Evolutionary conservation across 768 basidiomycete genomes (phyloP).

Genomic region (Phanerochaete carnosa): DNA sequence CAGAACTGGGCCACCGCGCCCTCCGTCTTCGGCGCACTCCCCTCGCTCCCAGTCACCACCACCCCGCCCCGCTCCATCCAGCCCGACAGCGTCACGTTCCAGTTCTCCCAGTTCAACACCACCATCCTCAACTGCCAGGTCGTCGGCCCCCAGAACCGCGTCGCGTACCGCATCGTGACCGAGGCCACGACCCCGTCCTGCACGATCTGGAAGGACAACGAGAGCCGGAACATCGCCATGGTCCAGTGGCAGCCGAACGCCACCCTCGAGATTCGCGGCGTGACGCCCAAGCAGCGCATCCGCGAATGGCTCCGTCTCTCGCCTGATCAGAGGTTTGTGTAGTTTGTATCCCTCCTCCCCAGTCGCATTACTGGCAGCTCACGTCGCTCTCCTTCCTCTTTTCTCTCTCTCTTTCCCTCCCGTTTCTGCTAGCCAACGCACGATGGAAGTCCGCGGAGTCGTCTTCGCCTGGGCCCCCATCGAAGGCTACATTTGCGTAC

Average conservation of each 20-base stretch:
- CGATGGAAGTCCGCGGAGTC: slow-evolving; percentile 48
- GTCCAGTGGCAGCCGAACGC: slow-evolving; percentile 53
- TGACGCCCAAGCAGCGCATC: slow-evolving; percentile 45
- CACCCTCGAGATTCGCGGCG: slow-evolving; percentile 50
- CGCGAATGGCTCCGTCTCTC: slow-evolving; percentile 55
- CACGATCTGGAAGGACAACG: slow-evolving; percentile 49
- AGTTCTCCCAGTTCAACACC: slow-evolving; percentile 49
- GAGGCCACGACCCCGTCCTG: slow-evolving; percentile 47
- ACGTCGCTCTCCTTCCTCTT: no score
- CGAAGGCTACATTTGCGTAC: slow-evolving; percentile 50
- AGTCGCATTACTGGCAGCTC: not conserved
- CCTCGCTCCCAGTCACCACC: slow-evolving; percentile 36
- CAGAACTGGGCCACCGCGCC: slow-evolving; percentile 31
- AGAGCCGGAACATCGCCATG: slow-evolving; percentile 46
- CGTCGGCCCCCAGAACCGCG: slow-evolving; percentile 46
- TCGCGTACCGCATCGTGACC: slow-evolving; percentile 48
- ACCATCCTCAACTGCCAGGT: slow-evolving; percentile 54
- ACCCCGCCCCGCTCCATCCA: slow-evolving; percentile 20
- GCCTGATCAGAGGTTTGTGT: slow-evolving; percentile 39
- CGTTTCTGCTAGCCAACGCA: slow-evolving; percentile 28
- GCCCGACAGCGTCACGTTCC: slow-evolving; percentile 37
- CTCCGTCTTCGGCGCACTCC: slow-evolving; percentile 63
- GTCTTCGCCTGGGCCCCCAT: slow-evolving; percentile 56
- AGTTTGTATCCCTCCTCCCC: not conserved
- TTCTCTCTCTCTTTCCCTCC: not conserved